Conservation (phyloP, 805 yeast genomes). For the Sugiyamaella lignohabitans region DNA sequence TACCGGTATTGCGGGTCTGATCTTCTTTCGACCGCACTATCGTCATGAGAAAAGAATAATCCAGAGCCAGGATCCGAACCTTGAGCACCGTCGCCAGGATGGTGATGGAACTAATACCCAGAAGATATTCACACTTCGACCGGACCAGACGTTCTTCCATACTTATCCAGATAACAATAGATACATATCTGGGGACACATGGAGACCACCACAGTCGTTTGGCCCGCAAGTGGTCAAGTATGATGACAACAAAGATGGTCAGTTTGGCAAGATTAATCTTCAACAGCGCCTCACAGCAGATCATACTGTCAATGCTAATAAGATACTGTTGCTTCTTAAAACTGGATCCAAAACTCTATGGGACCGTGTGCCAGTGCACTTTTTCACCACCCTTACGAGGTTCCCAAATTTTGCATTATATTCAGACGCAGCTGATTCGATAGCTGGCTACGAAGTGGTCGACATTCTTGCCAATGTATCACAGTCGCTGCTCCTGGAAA, state of each 20-base stretch:
- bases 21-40: neutral
- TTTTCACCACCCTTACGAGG: conserved; percentile 27
- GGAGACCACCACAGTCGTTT: conserved; percentile 26
- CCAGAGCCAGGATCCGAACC: neutral
- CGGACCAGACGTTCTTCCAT: conserved; percentile 23
- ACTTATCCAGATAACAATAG: conserved; percentile 26
- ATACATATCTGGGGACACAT: conserved; percentile 25
- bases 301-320: conserved; percentile 8
- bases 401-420: conserved; percentile 29
- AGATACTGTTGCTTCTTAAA: conserved; percentile 28
- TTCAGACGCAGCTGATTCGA: conserved; percentile 28
- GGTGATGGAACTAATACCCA: too few relatives aligned
- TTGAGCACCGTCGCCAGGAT: neutral
- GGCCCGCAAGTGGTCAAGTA: conserved; percentile 4
- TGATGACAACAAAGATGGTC: neutral
- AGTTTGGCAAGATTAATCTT: neutral
- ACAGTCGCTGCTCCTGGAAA: conserved; percentile 9
- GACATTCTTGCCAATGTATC: conserved; percentile 64
- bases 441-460: conserved; percentile 81
- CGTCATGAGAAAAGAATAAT: neutral
- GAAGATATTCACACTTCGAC: neutral
- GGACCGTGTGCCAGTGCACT: conserved; percentile 32
- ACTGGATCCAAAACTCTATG: conserved; percentile 32
- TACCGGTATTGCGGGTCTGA: neutral
- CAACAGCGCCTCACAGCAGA: conserved; percentile 5